Evolutionary conservation across 495 filamentous ascomycete genomes (phyloP), one percentile per base, ranked within the genome.

Genomic region (Trichoderma orchidacearum): DNA sequence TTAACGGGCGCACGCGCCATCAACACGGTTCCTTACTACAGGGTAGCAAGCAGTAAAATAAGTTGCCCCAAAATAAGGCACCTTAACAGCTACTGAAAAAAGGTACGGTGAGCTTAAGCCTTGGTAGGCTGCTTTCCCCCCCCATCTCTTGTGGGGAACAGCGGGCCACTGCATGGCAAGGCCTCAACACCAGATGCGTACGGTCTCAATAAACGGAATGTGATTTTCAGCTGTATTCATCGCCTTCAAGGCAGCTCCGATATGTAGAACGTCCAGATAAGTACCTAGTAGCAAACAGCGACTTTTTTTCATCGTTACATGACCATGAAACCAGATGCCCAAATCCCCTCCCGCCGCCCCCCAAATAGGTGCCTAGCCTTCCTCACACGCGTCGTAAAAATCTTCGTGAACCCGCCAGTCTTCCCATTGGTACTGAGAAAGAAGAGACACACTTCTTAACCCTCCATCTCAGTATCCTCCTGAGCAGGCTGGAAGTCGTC

Each of bases 381-480:
- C 41, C 41, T 35, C n/a, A n/a, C n/a, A n/a, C n/a, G 32, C 32
- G 32, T n/a, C 12, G 36, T 45, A 18, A 45, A 23, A 45, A 27
- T 3, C 41, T 23, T 48, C 21, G 41, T 27, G 36, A 41, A 21
- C n/a, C 36, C 21, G 15, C 13, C 28, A 5, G 15, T 3, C 27
- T 30, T 30, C 18, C 28, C 8, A 31, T 11, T 9, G n/a, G 2
- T 9, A 25, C 51, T 15, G 30, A 53, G 3, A 13, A 5, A 4
- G 11, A 2, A 30, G 28, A 25, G 17, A 25, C 9, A 4, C 27
- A 53, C 5, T n/a, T 3, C 31, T 35, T 55, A 55, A n/a, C 53
- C 74, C 29, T 75, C 69, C 74, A 77, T 75, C 64, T 70, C 70
- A 56, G 74, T 73, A 30, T 71, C 71, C 60, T 72, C 67, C 18